A percentile compares a stretch with the other conserved stretches of the same genome.
Evolutionary conservation across 345 rosid species (phyloP).

Genomic region (Aethionema arabicum): DNA sequence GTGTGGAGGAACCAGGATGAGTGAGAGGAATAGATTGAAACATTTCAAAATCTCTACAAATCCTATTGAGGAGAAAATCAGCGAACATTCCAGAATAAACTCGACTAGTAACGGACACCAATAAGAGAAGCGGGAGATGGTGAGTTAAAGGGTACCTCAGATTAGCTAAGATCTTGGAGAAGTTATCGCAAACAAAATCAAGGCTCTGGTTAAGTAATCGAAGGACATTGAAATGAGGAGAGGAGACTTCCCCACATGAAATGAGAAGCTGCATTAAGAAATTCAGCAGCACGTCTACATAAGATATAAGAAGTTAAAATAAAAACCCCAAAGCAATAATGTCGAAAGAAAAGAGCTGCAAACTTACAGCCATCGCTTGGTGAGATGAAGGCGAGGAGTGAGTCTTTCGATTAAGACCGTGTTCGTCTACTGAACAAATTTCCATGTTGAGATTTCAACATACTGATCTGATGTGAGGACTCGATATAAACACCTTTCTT

Average conservation of each 20-base stretch:
- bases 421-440: too few relatives aligned
- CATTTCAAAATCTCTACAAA: constrained; percentile 33
- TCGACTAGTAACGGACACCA: not conserved
- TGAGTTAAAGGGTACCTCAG: constrained; percentile 30
- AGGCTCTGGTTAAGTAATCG: constrained; percentile 46
- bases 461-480: too few relatives aligned
- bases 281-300: not conserved
- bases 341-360: not conserved
- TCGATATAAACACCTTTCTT: too few relatives aligned
- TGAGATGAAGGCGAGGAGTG: not conserved
- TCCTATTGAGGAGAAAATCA: constrained; percentile 21
- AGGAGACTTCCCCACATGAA: constrained; percentile 44
- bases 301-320: not conserved
- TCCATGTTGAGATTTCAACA: too few relatives aligned
- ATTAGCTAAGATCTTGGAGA: constrained; percentile 38
- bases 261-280: constrained; percentile 40
- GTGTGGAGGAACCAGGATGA: constrained; percentile 26
- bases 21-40: constrained; percentile 14
- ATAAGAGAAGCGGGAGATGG: not conserved
- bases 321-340: not conserved
- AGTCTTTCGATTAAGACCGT: too few relatives aligned
- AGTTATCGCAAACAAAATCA: constrained; percentile 46
- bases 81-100: not conserved
- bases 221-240: constrained; percentile 37
- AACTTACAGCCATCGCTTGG: constrained; percentile 33